Conservation (phyloP, 1,139 yeast genomes). For the Yamadazyma membranifaciens region DNA sequence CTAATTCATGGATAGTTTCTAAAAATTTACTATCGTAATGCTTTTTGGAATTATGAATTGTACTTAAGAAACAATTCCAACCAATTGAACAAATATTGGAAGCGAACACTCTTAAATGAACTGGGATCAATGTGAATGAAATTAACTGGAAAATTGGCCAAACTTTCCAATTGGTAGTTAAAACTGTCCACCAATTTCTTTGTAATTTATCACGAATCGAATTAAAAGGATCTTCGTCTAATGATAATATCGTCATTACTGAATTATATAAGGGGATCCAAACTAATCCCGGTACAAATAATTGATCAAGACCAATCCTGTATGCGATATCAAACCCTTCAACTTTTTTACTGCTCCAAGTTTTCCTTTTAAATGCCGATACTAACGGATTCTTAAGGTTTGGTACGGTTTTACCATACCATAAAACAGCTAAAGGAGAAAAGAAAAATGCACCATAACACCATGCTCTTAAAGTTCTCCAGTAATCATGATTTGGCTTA, state of each 20-base stretch:
- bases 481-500: constrained; percentile 11
- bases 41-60: constrained; percentile 39
- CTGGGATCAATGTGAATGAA: constrained; percentile 39
- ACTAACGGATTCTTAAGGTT: constrained; percentile 44
- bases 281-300: constrained; percentile 31
- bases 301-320: constrained; percentile 38
- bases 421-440: constrained; percentile 70
- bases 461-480: constrained; percentile 63
- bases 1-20: constrained; percentile 43
- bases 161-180: constrained; percentile 42
- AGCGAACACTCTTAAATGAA: constrained; percentile 40
- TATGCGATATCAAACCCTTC: constrained; percentile 35
- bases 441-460: constrained; percentile 75
- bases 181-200: constrained; percentile 44
- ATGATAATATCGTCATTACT: constrained; percentile 38
- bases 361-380: constrained; percentile 11
- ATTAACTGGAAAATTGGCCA: constrained; percentile 46
- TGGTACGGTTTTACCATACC: constrained; percentile 63
- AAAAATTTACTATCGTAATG: constrained; percentile 44
- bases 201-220: constrained; percentile 33
- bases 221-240: constrained; percentile 36
- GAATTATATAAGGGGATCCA: constrained; percentile 48
- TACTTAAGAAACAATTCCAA: constrained; percentile 47
- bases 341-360: constrained; percentile 15
- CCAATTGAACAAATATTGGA: constrained; percentile 43